Evolutionary conservation across 768 basidiomycete genomes (phyloP).

Genomic region (Plicaturopsis crispa): DNA sequence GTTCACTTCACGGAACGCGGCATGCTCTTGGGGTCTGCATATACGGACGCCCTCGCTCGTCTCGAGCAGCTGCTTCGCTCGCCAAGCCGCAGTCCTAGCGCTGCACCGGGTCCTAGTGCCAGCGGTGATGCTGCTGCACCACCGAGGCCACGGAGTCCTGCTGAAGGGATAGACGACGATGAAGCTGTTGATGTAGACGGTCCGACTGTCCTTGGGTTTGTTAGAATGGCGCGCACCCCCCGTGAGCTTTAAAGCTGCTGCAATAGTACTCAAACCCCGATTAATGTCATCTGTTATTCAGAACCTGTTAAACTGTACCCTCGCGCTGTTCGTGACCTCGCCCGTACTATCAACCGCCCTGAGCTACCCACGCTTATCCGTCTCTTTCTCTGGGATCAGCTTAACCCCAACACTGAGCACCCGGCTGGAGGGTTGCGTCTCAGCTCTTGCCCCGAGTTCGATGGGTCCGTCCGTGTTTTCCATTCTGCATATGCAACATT

Average conservation of each 20-base stretch:
- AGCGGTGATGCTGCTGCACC: no score
- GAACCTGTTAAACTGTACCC: no score
- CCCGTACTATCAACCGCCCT: slow-evolving; percentile 8
- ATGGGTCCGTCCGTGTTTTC: slow-evolving; percentile 13
- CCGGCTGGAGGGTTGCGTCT: slow-evolving; percentile 7
- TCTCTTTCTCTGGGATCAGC: slow-evolving; percentile 9
- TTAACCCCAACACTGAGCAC: slow-evolving; percentile 9
- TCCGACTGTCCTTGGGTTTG: slow-evolving; percentile 4
- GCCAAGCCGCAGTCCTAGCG: no score
- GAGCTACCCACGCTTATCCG: slow-evolving; percentile 8
- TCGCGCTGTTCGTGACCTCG: no score
- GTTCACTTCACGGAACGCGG: slow-evolving; percentile 12
- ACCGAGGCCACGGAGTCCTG: no score
- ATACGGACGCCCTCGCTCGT: slow-evolving; percentile 18
- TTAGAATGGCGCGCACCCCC: slow-evolving; percentile 5
- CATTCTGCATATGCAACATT: slow-evolving; percentile 22
- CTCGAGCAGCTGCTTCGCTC: no score
- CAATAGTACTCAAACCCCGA: no score
- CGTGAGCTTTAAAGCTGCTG: slow-evolving; percentile 3
- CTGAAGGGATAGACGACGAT: no score
- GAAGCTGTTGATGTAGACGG: slow-evolving; percentile 4
- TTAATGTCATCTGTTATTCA: no score
- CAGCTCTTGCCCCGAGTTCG: slow-evolving; percentile 11
- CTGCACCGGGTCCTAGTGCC: no score
- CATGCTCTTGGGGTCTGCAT: slow-evolving; percentile 14